Evolutionary conservation across 495 filamentous ascomycete species (phyloP).

Genomic region (Hypoxylon cercidicola): DNA sequence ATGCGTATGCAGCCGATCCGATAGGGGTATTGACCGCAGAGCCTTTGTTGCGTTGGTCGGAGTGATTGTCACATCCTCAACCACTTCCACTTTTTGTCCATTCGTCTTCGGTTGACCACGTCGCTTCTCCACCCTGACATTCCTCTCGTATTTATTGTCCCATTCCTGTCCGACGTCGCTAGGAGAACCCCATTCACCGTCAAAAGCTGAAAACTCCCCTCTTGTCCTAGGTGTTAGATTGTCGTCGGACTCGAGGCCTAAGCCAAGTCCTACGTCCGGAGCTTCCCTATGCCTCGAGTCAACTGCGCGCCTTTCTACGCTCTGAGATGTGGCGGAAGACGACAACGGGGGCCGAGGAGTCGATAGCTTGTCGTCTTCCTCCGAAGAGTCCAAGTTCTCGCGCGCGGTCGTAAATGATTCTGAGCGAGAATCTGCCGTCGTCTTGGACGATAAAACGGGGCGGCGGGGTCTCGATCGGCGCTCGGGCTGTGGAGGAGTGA

Average conservation of each 20-base stretch:
- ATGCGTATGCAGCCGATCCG: constrained; percentile 56
- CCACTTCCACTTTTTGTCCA: constrained; percentile 50
- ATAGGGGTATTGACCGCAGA: constrained; percentile 57
- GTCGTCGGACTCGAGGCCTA: constrained; percentile 59
- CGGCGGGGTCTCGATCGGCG: constrained; percentile 52
- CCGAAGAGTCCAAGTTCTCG: constrained; percentile 69
- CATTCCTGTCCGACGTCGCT: constrained; percentile 63
- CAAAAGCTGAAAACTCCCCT: constrained; percentile 57
- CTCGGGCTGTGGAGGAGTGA: constrained; percentile 69
- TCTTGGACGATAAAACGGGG: constrained; percentile 52
- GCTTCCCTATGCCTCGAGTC: constrained; percentile 45
- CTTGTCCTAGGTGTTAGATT: constrained; percentile 50
- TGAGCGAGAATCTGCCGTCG: constrained; percentile 65
- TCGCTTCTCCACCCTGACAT: constrained; percentile 66
- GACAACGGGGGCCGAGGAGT: constrained; percentile 60
- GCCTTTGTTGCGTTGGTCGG: constrained; percentile 62
- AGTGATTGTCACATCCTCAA: constrained; percentile 59
- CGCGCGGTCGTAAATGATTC: constrained; percentile 80
- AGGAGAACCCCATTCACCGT: constrained; percentile 58
- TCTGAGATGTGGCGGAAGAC: constrained; percentile 56
- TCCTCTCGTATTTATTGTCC: constrained; percentile 65
- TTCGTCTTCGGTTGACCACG: constrained; percentile 47
- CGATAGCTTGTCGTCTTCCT: constrained; percentile 61
- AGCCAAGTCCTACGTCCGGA: constrained; percentile 58
- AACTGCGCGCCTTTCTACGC: constrained; percentile 45